Base-by-base conservation (phyloP, 345 rosid species). In the Pelargonium nanum region DNA sequence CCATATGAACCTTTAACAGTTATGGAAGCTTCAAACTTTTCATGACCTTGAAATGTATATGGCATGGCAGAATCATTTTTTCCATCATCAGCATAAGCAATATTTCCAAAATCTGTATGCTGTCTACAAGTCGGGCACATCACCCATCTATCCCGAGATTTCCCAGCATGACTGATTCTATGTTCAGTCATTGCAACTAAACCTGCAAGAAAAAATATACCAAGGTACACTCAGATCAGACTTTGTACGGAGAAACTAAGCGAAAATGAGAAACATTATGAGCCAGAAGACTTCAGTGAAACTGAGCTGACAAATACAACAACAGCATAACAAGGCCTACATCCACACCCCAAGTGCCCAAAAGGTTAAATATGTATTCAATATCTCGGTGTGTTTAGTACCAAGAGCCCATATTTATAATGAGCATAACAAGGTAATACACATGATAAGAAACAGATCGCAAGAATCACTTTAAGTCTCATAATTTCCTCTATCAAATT, bases 61-160 rank as follows among this genome's bases (percentile, higher is more conserved):
- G 20, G 26, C 53, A 28, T 50, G 1, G 70, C 71, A 62, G 73
- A 75, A 65, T 66, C 73, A 24, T 68, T 73, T 62, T 61, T 77
- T 64, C 86, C 73, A 51, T 91, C 98, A 74, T 82, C 95, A 28
- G 80, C 95, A 74, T 63, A 85, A 57, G 97, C 97, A 59, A 92
- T 80, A 70, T 85, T 92, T 61, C 81, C 68, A 63, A 85, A 81
- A 74, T 89, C 91, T 55, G 97, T 85, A 75, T 61, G 98, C 57
- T 92, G 95, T 66, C 97, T 84, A 71, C 98, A 92, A 28, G 83
- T 81, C 61, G 98, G 97, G 73, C 98, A 92, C 89, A 84, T 84
- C 53, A 92, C 81, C 98, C 97, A 87, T 75, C 81, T 83, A 23
- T 44, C 72, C 69, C 51, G 81, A 68, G 72, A 59, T 48, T 74